Base-by-base conservation (phyloP, 495 filamentous ascomycete genomes). In the Penicillium verhagenii region DNA sequence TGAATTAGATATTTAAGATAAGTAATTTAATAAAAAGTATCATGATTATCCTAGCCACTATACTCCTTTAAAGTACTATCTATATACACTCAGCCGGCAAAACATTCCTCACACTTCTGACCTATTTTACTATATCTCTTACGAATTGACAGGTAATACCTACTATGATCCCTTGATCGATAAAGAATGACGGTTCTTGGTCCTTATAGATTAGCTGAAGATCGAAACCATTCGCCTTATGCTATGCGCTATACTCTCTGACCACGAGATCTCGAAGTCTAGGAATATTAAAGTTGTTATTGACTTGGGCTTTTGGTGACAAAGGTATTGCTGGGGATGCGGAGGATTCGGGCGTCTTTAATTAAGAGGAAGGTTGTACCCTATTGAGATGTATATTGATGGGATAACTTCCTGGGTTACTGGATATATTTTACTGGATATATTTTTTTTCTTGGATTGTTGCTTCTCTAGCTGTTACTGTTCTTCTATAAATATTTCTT, bases 151-250 rank as follows among this genome's bases (percentile, higher is more conserved):
- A 61, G 11, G 66, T 66, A 39, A 60, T 59, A 45, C 64, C 66
- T 35, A 60, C 46, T 46, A 45, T 44, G 26, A 69, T 57, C 23
- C 64, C 62, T 2, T 65, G 51, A n/a, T 61, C 52, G 14, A 64
- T 53, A 14, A 72, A 69, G 43, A 67, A 72, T 33, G 33, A 50
- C 1, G 57, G 53, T 44, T 72, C 53, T 33, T 61, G 55, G 50
- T 69, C 62, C 35, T 61, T 14, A 31, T 63, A 16, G 16, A 72
- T 64, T 55, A 63, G 57, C 18, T 31, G 52, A 26, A 69, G 64
- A 49, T 67, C 68, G 1, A 69, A 45, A 37, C 59, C 52, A 48
- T 68, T 56, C 19, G 59, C 39, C 43, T 59, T 16, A 26, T 68
- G 60, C 65, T 54, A 70, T 5, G 21, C 47, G 28, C 40, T 49